Conservation (phyloP, 441 rosid species). For the Adansonia gregorii region DNA sequence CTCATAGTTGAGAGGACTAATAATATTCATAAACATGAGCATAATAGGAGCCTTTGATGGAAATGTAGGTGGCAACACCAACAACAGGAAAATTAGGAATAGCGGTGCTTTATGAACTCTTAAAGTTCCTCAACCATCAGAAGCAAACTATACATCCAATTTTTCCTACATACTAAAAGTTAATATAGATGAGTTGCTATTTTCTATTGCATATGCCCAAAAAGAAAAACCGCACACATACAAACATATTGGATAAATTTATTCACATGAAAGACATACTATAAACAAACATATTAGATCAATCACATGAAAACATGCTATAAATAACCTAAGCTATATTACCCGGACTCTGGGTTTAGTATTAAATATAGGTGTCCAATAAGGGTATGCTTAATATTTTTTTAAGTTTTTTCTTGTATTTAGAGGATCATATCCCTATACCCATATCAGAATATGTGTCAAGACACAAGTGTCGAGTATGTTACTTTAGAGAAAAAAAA, state of each 20-base stretch:
- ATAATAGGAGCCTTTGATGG: neutral
- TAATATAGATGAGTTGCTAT: neutral
- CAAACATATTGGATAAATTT: neutral
- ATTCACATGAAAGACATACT: neutral
- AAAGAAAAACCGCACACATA: neutral
- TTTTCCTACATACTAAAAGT: neutral
- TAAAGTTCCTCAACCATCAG: neutral
- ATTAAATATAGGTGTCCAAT: neutral
- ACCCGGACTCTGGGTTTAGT: neutral
- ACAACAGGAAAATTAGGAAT: constrained; percentile 1
- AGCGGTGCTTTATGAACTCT: neutral
- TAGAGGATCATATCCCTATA: no score
- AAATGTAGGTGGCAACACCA: neutral
- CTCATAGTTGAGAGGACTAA: neutral
- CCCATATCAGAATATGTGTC: no score
- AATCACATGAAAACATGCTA: no score
- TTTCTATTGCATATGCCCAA: neutral
- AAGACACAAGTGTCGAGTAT: no score
- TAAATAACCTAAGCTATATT: neutral
- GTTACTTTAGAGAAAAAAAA: neutral
- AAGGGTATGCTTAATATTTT: neutral
- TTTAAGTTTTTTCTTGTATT: no score
- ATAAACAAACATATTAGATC: no score
- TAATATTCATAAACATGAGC: neutral
- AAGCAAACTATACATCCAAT: neutral